Base-by-base conservation (phyloP, 73 alveolate genomes). In the Diophrys appendiculata region DNA sequence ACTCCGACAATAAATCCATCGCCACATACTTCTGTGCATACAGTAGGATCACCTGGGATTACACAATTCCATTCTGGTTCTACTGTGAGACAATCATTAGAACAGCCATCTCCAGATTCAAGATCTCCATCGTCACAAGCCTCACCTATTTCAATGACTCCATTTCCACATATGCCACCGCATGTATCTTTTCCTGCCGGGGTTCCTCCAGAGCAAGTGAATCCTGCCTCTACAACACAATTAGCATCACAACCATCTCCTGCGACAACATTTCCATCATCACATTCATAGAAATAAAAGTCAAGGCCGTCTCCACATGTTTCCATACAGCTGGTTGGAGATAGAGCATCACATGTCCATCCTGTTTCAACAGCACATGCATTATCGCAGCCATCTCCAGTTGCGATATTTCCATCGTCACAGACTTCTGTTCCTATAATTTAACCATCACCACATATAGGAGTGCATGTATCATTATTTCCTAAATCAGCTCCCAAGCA, bases 191-290 rank as follows among this genome's bases (percentile, higher is more conserved):
- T 22, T 2, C 18, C 2, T 13, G 68, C 33, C n/a, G 70, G 32
- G 33, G 18, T 24, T 8, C 80, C 80, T 14, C 80, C 80, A 31
- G 3, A 8, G 26, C 80, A 72, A 2, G 71, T 31, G 26, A 31
- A 72, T 8, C 70, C 69, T 31, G 71, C 2, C 31, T 72, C 80
- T n/a, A 72, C 25, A 2, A 3, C n/a, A 34, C 92, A 84, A 34
- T 78, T 68, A 43, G 70, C 24, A 68, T 35, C 25, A 26, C 88
- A 77, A 28, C 88, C 92, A 78, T 84, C 88, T 5, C 82, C 88
- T 65, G 35, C 55, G 14, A 54, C 56, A 1, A 26, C 29, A 69
- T 84, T 84, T 29, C 84, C 92, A 84, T 84, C 92, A 69, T 78
- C 92, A 29, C 92, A 84, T 13, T 2, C 70, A 22, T 72, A 70